Evolutionary conservation across 106 monocot genomes (phyloP).

Genomic region (Alisma plantagoaquatica): DNA sequence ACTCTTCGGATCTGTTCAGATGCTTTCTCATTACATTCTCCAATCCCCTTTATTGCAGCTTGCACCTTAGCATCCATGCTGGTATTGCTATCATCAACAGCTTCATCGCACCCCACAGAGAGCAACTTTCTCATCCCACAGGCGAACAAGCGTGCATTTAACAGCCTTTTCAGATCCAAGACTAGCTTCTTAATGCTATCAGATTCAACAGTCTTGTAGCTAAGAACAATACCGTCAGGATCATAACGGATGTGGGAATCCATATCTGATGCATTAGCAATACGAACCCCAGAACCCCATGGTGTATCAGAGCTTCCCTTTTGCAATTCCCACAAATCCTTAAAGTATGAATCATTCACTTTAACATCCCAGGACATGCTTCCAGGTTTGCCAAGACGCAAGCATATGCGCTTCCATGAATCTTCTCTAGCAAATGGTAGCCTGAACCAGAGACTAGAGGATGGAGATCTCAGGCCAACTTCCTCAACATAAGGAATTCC

Average conservation of each 20-base stretch:
- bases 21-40: constrained; percentile 41
- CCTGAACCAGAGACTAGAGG: constrained; percentile 79
- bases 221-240: constrained; percentile 70
- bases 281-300: constrained; percentile 75
- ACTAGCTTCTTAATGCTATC: constrained; percentile 80
- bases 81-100: constrained; percentile 34
- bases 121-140: constrained; percentile 81
- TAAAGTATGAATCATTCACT: constrained; percentile 83
- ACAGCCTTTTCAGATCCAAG: constrained; percentile 77
- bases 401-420: constrained; percentile 80
- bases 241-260: constrained; percentile 92
- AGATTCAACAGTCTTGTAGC: constrained; percentile 63
- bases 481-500: constrained; percentile 97
- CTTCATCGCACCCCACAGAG: constrained; percentile 50
- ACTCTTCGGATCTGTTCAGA: constrained; percentile 74
- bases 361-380: constrained; percentile 96
- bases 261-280: constrained; percentile 89
- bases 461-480: constrained; percentile 51
- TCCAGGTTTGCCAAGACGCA: constrained; percentile 88
- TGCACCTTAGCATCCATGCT: constrained; percentile 31
- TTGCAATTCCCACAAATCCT: constrained; percentile 79
- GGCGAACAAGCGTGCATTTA: constrained; percentile 80
- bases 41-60: constrained; percentile 17
- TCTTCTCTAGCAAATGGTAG: constrained; percentile 76
- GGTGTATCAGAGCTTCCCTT: constrained; percentile 52